phyloP scores from a whole-genome alignment of 441 rosid genomes.

The Mallotus repandus region DNA sequence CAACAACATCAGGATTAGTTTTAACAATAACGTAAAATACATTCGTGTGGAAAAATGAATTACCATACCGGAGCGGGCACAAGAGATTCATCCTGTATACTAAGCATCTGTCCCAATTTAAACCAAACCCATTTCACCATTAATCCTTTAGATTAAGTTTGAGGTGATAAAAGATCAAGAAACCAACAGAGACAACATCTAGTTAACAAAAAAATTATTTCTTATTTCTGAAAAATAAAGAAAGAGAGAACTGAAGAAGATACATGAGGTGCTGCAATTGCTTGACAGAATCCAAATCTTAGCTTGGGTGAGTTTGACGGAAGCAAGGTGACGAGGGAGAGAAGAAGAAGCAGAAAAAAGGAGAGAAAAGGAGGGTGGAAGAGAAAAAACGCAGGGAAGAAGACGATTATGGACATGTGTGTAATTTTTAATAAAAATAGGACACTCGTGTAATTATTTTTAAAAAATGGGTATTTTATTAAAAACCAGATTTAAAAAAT shows the following conservation, averaged over 20 bases:
- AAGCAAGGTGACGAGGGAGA: too few relatives aligned
- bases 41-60: background rate
- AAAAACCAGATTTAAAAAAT: too few relatives aligned
- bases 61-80: slow-evolving; percentile 89
- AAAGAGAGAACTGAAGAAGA: slow-evolving; percentile 13
- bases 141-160: background rate
- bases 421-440: too few relatives aligned
- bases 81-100: slow-evolving; percentile 94
- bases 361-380: too few relatives aligned
- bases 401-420: too few relatives aligned
- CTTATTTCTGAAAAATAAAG: background rate
- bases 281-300: slow-evolving; percentile 62
- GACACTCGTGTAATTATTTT: too few relatives aligned
- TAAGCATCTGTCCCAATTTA: slow-evolving; percentile 83
- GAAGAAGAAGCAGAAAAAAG: too few relatives aligned
- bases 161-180: background rate
- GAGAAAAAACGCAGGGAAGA: too few relatives aligned
- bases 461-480: too few relatives aligned
- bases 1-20: too few relatives aligned
- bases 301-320: too few relatives aligned
- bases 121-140: background rate
- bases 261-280: slow-evolving; percentile 81
- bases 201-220: background rate
- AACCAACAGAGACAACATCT: background rate
- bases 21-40: too few relatives aligned